phyloP scores from a whole-genome alignment of 1,284 basidiomycete species.

The Earliella scabrosa region DNA sequence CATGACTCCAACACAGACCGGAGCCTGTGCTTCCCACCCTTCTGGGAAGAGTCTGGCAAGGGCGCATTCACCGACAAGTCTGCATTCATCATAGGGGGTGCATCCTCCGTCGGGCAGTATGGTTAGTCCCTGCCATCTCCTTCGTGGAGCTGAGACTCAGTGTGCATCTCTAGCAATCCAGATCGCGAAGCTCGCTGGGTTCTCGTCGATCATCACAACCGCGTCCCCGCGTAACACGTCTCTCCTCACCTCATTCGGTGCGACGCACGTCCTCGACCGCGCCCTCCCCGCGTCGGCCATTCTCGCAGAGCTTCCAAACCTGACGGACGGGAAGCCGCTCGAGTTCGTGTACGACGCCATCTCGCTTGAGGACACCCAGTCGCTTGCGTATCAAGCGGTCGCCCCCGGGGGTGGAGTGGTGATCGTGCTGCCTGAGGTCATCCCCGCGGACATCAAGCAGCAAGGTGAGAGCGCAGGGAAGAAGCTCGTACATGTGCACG shows the following conservation, averaged over 20 bases:
- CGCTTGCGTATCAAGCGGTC: constrained; percentile 27
- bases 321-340: constrained; percentile 33
- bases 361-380: constrained; percentile 19
- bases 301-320: constrained; percentile 20
- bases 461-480: background rate
- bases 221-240: constrained; percentile 48
- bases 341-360: constrained; percentile 44
- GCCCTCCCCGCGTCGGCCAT: constrained; percentile 33
- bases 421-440: background rate
- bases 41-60: constrained; percentile 34
- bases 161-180: constrained; percentile 53
- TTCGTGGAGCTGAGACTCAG: too few relatives aligned
- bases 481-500: constrained; percentile 6
- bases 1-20: constrained; percentile 25
- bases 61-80: constrained; percentile 42
- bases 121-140: too few relatives aligned
- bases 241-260: constrained; percentile 54
- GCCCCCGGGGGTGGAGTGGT: constrained; percentile 20
- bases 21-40: constrained; percentile 36
- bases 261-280: constrained; percentile 55
- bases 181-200: constrained; percentile 55
- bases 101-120: too few relatives aligned
- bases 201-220: constrained; percentile 57
- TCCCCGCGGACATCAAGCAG: constrained; percentile 2
- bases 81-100: constrained; percentile 48